Evolutionary conservation across 805 yeast species (phyloP), one percentile per base, ranked within the genome.

Genomic region (Saturnispora hagleri): DNA sequence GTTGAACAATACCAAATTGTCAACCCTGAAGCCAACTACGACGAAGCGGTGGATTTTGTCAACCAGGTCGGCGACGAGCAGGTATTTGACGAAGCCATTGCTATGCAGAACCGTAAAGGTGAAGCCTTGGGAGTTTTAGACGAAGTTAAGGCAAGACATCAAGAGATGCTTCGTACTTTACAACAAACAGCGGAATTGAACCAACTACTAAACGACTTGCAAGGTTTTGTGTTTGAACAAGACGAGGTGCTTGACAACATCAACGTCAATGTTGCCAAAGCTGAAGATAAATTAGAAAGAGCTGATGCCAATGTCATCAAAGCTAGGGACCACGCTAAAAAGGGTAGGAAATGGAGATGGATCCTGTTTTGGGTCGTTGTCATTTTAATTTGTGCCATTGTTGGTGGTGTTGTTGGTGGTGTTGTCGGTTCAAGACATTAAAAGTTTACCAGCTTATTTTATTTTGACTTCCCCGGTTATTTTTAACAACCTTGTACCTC

Each of bases 101-200:
- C 84, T 73, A 85, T 85, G 69, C 83, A 89, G 51, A 86, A 87
- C 65, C 83, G 95, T 71, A 80, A 89, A 65, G 96, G 96, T 60
- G 97, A 93, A 71, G 97, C 98, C 43, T 81, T 93, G 68, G 82
- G 97, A 34, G 98, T 95, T 2, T 77, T 93, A 61, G 87, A 89
- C 62, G 98, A 93, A 72, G 98, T 93, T 52, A 97, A 91, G 72
- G 82, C 86, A 48, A 84, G 99, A 73, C 98, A 93, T 73, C 84
- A 86, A 67, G 98, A 93, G 73, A 81, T 93, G 64, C 86, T 88
- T 73, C 87, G 89, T 74, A 84, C 93, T 70, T 98, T 91, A 71
- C 83, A 88, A 72, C 85, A 96, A 54, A 89, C 93, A 86, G 89
- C 91, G 36, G 99, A 93, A 71, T 80, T 93, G 70, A 87, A 95